Conservation (phyloP, 805 yeast genomes). For the Starmerella sirachaensis region DNA sequence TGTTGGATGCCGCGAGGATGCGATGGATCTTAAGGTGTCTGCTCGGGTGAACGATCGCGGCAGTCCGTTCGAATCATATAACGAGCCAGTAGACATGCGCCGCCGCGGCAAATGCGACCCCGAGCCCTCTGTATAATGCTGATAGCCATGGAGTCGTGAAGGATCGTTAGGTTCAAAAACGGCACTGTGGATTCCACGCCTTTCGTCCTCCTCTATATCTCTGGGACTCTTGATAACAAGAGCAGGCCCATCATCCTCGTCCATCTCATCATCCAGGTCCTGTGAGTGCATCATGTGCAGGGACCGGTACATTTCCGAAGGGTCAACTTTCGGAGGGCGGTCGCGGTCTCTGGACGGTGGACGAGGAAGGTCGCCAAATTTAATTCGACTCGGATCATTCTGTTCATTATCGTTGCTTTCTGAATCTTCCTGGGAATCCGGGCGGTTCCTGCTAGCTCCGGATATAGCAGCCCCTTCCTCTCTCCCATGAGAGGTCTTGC, state of each 20-base stretch:
- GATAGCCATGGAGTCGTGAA: no score
- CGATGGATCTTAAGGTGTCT: constrained; percentile 13
- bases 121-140: no score
- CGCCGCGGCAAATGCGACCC: constrained; percentile 7
- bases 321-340: constrained; percentile 33
- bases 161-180: constrained; percentile 12
- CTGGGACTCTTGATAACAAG: constrained; percentile 67
- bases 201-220: constrained; percentile 39
- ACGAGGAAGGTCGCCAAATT: constrained; percentile 46
- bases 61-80: neutral
- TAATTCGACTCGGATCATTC: constrained; percentile 28
- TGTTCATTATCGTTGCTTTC: neutral
- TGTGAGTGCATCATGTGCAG: constrained; percentile 58
- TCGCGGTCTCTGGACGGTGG: constrained; percentile 26
- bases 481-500: no score
- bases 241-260: constrained; percentile 61
- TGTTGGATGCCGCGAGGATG: constrained; percentile 7
- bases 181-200: constrained; percentile 20
- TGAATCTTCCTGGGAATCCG: no score
- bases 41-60: constrained; percentile 6
- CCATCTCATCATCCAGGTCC: constrained; percentile 20
- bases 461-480: no score
- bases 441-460: no score
- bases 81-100: constrained; percentile 4
- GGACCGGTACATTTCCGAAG: constrained; percentile 74